Evolutionary conservation across 2,329 filamentous ascomycete species (phyloP).

Genomic region (Sporothrix schenckii): DNA sequence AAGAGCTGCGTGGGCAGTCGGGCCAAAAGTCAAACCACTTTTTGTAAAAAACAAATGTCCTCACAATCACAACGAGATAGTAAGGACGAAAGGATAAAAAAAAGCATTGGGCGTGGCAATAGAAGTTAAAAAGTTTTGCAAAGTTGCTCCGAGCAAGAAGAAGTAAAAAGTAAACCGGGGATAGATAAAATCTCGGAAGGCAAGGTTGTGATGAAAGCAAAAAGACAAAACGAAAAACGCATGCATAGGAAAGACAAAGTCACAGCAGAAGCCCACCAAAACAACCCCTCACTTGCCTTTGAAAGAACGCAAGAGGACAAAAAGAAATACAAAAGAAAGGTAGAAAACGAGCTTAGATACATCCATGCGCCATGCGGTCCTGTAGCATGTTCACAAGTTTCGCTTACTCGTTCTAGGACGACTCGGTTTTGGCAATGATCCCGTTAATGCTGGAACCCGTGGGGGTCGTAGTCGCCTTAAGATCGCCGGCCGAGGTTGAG

Average conservation of each 20-base stretch:
- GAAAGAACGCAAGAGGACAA: neutral
- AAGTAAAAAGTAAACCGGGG: neutral
- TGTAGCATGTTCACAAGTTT: neutral
- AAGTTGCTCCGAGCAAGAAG: neutral
- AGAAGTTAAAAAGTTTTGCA: neutral
- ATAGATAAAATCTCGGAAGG: neutral
- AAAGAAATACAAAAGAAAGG: neutral
- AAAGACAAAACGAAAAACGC: neutral
- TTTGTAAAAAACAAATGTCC: neutral
- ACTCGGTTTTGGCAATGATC: slow-evolving; percentile 56
- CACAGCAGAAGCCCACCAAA: neutral
- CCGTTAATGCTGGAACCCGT: slow-evolving; percentile 55
- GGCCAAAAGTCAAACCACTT: slow-evolving; percentile 14
- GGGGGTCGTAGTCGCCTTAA: slow-evolving; percentile 56
- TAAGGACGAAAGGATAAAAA: neutral
- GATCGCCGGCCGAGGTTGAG: slow-evolving; percentile 53
- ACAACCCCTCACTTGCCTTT: neutral
- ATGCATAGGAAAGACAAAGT: neutral
- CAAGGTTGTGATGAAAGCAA: neutral
- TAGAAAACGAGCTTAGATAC: neutral
- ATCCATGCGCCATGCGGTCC: no score
- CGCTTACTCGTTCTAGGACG: slow-evolving; percentile 33
- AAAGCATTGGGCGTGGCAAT: neutral
- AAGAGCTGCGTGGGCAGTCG: slow-evolving; percentile 14
- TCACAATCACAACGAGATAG: neutral